Percentiles rank a stretch among this genome's conserved stretches.
These are phyloP conservation scores for Houttuynia cordata DNA, from an alignment of 164 flowering plant genomes.

Conservation along the genomic window DNA sequence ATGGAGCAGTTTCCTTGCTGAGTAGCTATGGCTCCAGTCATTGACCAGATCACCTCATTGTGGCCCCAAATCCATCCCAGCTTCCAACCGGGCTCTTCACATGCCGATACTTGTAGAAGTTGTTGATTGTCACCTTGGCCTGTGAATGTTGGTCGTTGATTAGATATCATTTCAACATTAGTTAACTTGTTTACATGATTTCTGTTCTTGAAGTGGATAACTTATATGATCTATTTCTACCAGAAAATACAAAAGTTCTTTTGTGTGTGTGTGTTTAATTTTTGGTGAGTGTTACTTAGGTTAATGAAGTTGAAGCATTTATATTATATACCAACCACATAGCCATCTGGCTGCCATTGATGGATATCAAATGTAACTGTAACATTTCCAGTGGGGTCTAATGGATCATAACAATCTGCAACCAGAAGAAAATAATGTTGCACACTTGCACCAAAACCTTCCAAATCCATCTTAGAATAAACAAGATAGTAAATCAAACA, in stretches of 20 bases:
- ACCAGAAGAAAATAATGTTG: background rate
- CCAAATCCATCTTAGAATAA: no score
- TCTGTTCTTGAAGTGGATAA: background rate
- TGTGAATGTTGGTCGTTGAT: slow-evolving; percentile 4
- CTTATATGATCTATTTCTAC: no score
- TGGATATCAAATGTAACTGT: slow-evolving; percentile 41
- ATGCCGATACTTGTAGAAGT: slow-evolving; percentile 47
- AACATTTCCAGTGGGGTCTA: slow-evolving; percentile 61
- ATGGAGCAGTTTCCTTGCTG: slow-evolving; percentile 40
- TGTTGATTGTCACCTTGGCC: slow-evolving; percentile 55
- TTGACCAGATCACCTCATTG: slow-evolving; percentile 42
- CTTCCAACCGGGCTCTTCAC: slow-evolving; percentile 53
- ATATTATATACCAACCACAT: slow-evolving; percentile 28
- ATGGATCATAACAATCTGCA: slow-evolving; percentile 51
- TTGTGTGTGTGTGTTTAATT: no score
- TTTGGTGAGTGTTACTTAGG: no score
- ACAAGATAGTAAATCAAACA: background rate
- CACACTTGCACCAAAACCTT: background rate
- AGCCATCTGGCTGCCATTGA: slow-evolving; percentile 29
- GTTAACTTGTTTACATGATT: background rate
- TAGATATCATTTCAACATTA: background rate
- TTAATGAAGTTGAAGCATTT: no score
- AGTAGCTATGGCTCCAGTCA: slow-evolving; percentile 47
- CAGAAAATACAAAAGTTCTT: no score
- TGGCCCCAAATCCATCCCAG: slow-evolving; percentile 48